These are phyloP conservation scores for Beauveria sp. DNA, from an alignment of 2,329 filamentous ascomycete genomes.

Conservation along the genomic window DNA sequence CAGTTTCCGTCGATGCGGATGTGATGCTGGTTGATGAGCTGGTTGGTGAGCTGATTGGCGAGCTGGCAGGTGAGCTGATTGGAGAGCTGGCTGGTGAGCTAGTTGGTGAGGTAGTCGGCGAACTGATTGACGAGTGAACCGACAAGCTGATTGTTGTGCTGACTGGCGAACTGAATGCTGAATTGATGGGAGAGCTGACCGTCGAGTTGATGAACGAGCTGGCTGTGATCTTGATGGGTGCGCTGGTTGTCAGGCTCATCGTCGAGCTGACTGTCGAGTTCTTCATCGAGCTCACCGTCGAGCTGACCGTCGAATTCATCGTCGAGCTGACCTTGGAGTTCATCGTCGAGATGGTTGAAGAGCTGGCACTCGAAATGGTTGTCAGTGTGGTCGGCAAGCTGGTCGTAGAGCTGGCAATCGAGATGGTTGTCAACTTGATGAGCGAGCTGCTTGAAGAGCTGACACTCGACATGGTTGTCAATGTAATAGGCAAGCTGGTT, in stretches of 20 bases:
- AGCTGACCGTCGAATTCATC: not conserved
- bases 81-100: not conserved
- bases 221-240: too few relatives aligned
- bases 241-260: too few relatives aligned
- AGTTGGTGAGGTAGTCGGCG: not conserved
- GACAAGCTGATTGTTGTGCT: not conserved
- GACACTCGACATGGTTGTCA: not conserved
- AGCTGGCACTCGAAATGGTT: not conserved
- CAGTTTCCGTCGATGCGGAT: not conserved
- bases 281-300: not conserved
- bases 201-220: too few relatives aligned
- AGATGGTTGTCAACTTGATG: not conserved
- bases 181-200: too few relatives aligned
- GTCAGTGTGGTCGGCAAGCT: not conserved
- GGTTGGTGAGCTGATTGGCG: not conserved
- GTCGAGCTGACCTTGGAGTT: too few relatives aligned
- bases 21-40: not conserved
- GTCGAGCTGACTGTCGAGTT: not conserved
- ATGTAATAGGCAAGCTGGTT: too few relatives aligned
- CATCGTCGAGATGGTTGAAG: not conserved
- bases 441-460: not conserved
- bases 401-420: not conserved
- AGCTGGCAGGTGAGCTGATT: not conserved
- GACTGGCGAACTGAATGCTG: not conserved
- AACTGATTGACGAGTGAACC: not conserved